A percentile compares a stretch with the other conserved stretches of the same genome.
Conservation (phyloP, 2,329 filamentous ascomycete genomes). For the Dothistroma septosporum region DNA sequence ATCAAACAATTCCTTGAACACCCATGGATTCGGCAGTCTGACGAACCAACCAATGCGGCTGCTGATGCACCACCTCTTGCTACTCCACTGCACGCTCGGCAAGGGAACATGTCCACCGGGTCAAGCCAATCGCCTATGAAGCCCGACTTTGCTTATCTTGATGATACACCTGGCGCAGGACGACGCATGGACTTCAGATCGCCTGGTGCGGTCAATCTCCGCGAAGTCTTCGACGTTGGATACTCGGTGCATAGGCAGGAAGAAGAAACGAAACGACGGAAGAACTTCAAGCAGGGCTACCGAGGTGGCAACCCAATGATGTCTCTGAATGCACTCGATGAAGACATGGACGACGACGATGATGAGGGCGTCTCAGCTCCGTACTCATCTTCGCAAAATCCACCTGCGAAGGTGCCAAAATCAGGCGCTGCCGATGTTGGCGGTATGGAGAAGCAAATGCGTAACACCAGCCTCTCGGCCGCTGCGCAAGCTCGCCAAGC, state of each 20-base stretch:
- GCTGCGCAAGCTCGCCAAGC: constrained; percentile 59
- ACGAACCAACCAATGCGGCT: constrained; percentile 63
- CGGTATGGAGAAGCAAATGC: constrained; percentile 81
- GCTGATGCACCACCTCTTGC: constrained; percentile 68
- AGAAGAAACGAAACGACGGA: constrained; percentile 87
- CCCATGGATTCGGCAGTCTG: constrained; percentile 78
- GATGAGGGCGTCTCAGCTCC: constrained; percentile 56
- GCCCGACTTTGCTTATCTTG: constrained; percentile 51
- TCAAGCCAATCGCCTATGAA: constrained; percentile 41
- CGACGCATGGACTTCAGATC: constrained; percentile 88
- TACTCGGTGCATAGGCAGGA: constrained; percentile 96
- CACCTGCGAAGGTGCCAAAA: constrained; percentile 65
- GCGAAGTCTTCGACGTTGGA: constrained; percentile 96
- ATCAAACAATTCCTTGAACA: constrained; percentile 92
- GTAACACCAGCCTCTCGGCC: constrained; percentile 70
- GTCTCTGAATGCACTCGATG: constrained; percentile 61
- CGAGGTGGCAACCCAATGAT: constrained; percentile 60
- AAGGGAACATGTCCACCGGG: constrained; percentile 43
- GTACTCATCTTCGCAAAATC: constrained; percentile 47
- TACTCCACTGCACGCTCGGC: constrained; percentile 57
- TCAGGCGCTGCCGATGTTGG: constrained; percentile 57
- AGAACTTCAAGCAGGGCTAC: constrained; percentile 72
- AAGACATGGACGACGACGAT: constrained; percentile 63
- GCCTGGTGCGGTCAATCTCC: constrained; percentile 87
- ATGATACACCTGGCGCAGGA: constrained; percentile 52